These are phyloP conservation scores for Pharus latifolius DNA, from an alignment of 176 grass and related monocot species.

Conservation along the genomic window DNA sequence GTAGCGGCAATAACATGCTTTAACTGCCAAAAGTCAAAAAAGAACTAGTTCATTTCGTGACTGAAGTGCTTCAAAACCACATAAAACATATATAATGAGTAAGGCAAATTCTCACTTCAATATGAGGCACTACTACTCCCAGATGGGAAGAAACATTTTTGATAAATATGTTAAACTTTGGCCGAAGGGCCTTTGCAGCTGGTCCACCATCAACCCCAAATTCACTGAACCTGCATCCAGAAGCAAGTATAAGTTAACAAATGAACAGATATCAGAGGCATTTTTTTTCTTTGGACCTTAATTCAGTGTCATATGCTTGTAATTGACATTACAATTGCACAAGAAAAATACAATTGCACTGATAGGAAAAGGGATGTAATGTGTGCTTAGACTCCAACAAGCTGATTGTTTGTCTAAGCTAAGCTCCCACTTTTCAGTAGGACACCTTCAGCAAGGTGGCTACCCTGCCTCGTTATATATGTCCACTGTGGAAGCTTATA, in stretches of 20 bases:
- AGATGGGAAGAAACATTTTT: slow-evolving; percentile 52
- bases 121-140: slow-evolving; percentile 53
- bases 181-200: slow-evolving; percentile 63
- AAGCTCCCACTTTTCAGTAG: too few relatives aligned
- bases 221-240: slow-evolving; percentile 60
- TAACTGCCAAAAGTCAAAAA: slow-evolving; percentile 44
- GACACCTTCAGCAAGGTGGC: too few relatives aligned
- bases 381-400: background rate
- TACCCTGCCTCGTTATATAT: background rate
- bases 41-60: background rate
- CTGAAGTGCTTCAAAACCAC: background rate
- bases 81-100: background rate
- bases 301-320: background rate
- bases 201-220: slow-evolving; percentile 77
- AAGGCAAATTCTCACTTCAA: slow-evolving; percentile 45
- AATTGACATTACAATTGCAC: too few relatives aligned
- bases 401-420: background rate
- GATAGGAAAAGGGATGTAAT: too few relatives aligned
- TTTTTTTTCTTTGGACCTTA: background rate
- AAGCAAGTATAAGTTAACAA: background rate
- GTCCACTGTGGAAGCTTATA: background rate
- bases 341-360: too few relatives aligned
- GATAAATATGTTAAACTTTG: slow-evolving; percentile 54
- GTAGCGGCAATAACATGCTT: slow-evolving; percentile 62
- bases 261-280: background rate